Conservation (phyloP, 306 rosid genomes). For the Lupinus albus region DNA sequence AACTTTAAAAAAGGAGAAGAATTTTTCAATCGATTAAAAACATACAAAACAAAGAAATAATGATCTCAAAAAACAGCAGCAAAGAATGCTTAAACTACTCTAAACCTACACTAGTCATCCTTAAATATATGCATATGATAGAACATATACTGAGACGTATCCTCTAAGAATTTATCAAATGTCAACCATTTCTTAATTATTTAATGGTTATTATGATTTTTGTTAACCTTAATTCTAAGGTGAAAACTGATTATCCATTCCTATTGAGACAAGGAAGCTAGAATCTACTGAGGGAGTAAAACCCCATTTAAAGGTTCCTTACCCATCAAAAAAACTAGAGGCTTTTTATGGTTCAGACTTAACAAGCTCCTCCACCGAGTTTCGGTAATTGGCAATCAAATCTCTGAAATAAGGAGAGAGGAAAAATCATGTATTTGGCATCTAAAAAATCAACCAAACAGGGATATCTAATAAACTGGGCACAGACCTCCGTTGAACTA, state of each 20-base stretch:
- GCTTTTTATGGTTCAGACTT: constrained; percentile 60
- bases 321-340: constrained; percentile 12
- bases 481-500: constrained; percentile 70
- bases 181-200: background rate
- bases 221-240: constrained; percentile 10
- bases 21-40: background rate
- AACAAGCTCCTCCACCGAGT: constrained; percentile 72
- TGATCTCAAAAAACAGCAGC: background rate
- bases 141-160: background rate
- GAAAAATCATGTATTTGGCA: constrained; percentile 21
- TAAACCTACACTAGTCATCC: background rate
- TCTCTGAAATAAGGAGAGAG: constrained; percentile 53
- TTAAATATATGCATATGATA: background rate
- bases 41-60: background rate
- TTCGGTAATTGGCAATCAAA: constrained; percentile 64
- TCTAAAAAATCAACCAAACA: constrained; percentile 20
- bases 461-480: background rate
- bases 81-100: constrained; percentile 13
- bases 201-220: background rate
- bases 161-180: constrained; percentile 11
- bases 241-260: background rate
- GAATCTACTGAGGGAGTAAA: constrained; percentile 22
- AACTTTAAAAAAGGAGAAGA: background rate
- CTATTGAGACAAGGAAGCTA: constrained; percentile 15
- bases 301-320: constrained; percentile 19